Evolutionary conservation across 2,329 filamentous ascomycete species (phyloP).

Genomic region (Taxawa tesnikishii): DNA sequence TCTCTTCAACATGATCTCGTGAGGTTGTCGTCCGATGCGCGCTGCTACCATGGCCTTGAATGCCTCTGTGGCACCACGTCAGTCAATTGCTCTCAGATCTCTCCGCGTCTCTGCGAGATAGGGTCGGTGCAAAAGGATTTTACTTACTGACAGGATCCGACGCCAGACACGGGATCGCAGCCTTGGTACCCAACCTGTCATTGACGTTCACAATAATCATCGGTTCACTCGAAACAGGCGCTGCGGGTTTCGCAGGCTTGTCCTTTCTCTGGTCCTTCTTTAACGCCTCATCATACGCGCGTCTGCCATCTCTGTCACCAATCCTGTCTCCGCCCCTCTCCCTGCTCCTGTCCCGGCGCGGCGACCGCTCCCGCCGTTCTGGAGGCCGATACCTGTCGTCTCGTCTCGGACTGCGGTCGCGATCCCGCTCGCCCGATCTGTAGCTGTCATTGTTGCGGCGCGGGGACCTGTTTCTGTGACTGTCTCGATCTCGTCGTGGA

Average conservation of each 20-base stretch:
- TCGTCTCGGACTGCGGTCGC: constrained; percentile 4
- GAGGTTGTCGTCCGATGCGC: constrained; percentile 74
- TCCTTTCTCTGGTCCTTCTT: constrained; percentile 13
- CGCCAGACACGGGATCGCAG: constrained; percentile 78
- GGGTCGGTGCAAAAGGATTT: constrained; percentile 17
- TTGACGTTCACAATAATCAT: constrained; percentile 95
- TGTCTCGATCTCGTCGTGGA: constrained; percentile 13
- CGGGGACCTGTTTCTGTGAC: constrained; percentile 5
- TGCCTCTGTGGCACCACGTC: constrained; percentile 34
- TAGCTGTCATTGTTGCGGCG: constrained; percentile 3
- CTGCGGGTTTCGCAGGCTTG: constrained; percentile 10
- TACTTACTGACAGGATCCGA: constrained; percentile 57
- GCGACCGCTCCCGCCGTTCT: constrained; percentile 8
- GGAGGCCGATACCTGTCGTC: constrained; percentile 15
- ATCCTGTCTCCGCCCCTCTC: not conserved
- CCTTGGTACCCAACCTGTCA: constrained; percentile 91
- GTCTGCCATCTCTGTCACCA: not conserved
- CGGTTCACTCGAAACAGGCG: constrained; percentile 44
- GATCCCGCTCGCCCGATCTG: constrained; percentile 7
- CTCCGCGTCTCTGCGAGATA: constrained; percentile 2
- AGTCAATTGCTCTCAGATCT: constrained; percentile 1
- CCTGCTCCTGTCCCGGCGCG: constrained; percentile 2
- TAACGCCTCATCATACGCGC: constrained; percentile 2
- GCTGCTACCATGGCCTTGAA: constrained; percentile 90
- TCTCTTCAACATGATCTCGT: constrained; percentile 83